Conservation (phyloP, 139 green algal species). For the Trebouxia sp. region DNA sequence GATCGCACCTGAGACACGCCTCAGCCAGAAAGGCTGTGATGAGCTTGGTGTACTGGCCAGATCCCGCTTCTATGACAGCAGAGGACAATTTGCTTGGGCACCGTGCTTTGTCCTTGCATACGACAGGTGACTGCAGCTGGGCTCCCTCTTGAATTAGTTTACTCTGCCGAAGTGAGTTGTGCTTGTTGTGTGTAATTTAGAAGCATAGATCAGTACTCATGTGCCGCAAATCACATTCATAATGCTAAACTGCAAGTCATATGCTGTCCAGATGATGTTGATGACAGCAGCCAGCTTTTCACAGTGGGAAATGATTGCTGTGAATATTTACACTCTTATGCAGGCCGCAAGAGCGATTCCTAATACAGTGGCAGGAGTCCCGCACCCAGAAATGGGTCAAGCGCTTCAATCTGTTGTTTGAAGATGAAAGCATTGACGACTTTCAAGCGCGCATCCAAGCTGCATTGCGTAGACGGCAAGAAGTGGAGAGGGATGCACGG, state of each 20-base stretch:
- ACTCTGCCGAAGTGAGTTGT: background rate
- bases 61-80: slow-evolving; percentile 58
- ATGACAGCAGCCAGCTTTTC: background rate
- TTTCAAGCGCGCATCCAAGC: slow-evolving; percentile 54
- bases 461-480: slow-evolving; percentile 31
- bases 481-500: slow-evolving; percentile 60
- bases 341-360: slow-evolving; percentile 55
- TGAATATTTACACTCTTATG: background rate
- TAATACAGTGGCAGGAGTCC: slow-evolving; percentile 59
- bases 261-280: too few relatives aligned
- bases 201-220: too few relatives aligned
- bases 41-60: slow-evolving; percentile 44
- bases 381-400: slow-evolving; percentile 67
- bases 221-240: too few relatives aligned
- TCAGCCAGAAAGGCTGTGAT: slow-evolving; percentile 32
- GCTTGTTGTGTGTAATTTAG: too few relatives aligned
- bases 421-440: slow-evolving; percentile 51
- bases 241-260: background rate
- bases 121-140: slow-evolving; percentile 33
- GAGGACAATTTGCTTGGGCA: slow-evolving; percentile 63
- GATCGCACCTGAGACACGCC: slow-evolving; percentile 37
- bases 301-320: background rate
- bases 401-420: slow-evolving; percentile 73
- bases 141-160: background rate
- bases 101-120: slow-evolving; percentile 38